Conservation (phyloP, 2,329 filamentous ascomycete genomes). For the Colletotrichum tropicale region DNA sequence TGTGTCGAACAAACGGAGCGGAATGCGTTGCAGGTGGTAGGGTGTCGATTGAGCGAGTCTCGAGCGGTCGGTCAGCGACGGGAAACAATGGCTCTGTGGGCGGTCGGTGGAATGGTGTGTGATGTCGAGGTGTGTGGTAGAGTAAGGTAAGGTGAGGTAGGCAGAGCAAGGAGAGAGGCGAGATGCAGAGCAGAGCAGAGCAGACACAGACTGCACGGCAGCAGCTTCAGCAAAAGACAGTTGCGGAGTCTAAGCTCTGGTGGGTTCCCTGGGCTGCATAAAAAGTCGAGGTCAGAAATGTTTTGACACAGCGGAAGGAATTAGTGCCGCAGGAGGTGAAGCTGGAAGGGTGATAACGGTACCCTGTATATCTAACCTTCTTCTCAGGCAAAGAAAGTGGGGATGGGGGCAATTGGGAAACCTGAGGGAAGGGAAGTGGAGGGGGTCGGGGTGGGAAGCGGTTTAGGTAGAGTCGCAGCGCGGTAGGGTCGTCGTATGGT, state of each 20-base stretch:
- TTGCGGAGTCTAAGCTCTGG: conserved; percentile 23
- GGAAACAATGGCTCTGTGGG: background rate
- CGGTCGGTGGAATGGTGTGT: background rate
- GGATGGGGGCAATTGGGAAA: conserved; percentile 19
- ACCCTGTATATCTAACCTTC: conserved; percentile 22
- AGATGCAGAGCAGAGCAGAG: background rate
- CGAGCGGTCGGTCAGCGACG: background rate
- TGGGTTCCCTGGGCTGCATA: conserved; percentile 34
- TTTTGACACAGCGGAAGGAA: conserved; percentile 40
- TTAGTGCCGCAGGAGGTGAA: conserved; percentile 40
- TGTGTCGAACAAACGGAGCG: background rate
- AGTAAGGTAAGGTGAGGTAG: background rate
- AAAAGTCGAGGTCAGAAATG: conserved; percentile 39
- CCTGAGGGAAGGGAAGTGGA: conserved; percentile 21
- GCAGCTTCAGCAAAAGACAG: background rate
- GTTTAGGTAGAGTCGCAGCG: conserved; percentile 13
- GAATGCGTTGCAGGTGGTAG: background rate
- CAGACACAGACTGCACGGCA: conserved; percentile 7
- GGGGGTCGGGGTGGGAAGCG: conserved; percentile 17
- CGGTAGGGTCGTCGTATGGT: conserved; percentile 13
- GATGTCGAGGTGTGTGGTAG: background rate
- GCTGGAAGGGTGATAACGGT: conserved; percentile 23
- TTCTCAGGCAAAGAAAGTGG: conserved; percentile 21
- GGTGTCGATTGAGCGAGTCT: background rate
- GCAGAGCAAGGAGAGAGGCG: background rate